Percentiles rank a stretch among this genome's conserved stretches.
These are phyloP conservation scores for Penicillium sp. DNA, from an alignment of 2,329 filamentous ascomycete genomes.

Conservation along the genomic window DNA sequence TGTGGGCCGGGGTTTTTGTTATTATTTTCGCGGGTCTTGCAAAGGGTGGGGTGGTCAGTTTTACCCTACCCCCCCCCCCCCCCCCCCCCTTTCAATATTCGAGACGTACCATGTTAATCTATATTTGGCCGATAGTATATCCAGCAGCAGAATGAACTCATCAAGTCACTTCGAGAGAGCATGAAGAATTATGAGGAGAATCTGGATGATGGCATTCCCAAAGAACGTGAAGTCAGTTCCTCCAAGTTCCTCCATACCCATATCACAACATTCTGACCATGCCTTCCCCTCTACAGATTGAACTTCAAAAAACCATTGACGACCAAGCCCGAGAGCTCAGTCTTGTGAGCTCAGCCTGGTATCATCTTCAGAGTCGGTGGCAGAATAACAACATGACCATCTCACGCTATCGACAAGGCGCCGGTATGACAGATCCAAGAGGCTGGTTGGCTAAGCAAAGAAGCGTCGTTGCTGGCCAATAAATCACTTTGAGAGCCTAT, in stretches of 20 bases:
- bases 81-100: too few species aligned
- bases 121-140: conserved; percentile 36
- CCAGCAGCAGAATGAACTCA: conserved; percentile 44
- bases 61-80: too few species aligned
- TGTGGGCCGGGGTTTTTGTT: too few species aligned
- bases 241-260: not conserved
- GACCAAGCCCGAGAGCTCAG: conserved; percentile 45
- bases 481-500: not conserved
- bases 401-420: conserved; percentile 41
- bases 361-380: conserved; percentile 47
- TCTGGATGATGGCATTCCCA: conserved; percentile 36
- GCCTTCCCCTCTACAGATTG: conserved; percentile 28
- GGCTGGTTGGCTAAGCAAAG: conserved; percentile 49
- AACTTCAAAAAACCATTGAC: conserved; percentile 43
- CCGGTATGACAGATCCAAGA: conserved; percentile 38
- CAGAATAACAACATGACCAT: conserved; percentile 46
- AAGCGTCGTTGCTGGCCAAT: conserved; percentile 41
- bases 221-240: conserved; percentile 41
- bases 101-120: conserved; percentile 12
- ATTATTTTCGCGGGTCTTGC: too few species aligned
- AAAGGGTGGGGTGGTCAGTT: too few species aligned
- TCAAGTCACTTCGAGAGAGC: conserved; percentile 43
- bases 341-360: conserved; percentile 50
- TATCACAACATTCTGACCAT: conserved; percentile 13
- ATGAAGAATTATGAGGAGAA: conserved; percentile 43